These are phyloP conservation scores for Fusarium sacchari DNA, from an alignment of 2,329 filamentous ascomycete species.

Conservation along the genomic window DNA sequence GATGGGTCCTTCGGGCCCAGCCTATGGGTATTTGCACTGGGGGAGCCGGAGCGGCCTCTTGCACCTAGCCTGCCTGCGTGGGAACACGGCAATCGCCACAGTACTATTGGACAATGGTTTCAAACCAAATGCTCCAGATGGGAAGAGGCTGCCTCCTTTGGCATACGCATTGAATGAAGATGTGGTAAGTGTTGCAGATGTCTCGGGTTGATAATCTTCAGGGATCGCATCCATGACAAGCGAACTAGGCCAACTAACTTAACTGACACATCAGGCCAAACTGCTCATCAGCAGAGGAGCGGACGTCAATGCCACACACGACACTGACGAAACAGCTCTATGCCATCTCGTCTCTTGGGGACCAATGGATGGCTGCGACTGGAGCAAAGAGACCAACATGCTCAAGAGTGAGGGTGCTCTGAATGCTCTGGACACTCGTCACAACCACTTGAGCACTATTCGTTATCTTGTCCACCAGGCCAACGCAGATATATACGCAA, in stretches of 20 bases:
- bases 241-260: too few relatives aligned
- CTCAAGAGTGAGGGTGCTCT: slow-evolving; percentile 14
- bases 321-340: slow-evolving; percentile 15
- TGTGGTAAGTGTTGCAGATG: slow-evolving; percentile 17
- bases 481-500: slow-evolving; percentile 18
- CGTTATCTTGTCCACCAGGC: slow-evolving; percentile 19
- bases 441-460: slow-evolving; percentile 20
- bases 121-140: slow-evolving; percentile 10
- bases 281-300: slow-evolving; percentile 19
- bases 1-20: not conserved
- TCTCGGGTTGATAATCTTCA: not conserved
- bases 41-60: slow-evolving; percentile 15
- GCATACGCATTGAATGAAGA: slow-evolving; percentile 25
- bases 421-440: slow-evolving; percentile 2
- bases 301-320: slow-evolving; percentile 5
- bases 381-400: slow-evolving; percentile 13
- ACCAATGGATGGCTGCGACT: not conserved
- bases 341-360: slow-evolving; percentile 23
- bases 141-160: slow-evolving; percentile 4
- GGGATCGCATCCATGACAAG: not conserved
- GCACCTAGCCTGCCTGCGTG: slow-evolving; percentile 31
- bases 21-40: slow-evolving; percentile 22
- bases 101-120: slow-evolving; percentile 12
- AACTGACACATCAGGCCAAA: not conserved
- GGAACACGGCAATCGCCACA: slow-evolving; percentile 26